Base-by-base conservation (phyloP, 2,329 filamentous ascomycete species). In the Talaromyces sp. region DNA sequence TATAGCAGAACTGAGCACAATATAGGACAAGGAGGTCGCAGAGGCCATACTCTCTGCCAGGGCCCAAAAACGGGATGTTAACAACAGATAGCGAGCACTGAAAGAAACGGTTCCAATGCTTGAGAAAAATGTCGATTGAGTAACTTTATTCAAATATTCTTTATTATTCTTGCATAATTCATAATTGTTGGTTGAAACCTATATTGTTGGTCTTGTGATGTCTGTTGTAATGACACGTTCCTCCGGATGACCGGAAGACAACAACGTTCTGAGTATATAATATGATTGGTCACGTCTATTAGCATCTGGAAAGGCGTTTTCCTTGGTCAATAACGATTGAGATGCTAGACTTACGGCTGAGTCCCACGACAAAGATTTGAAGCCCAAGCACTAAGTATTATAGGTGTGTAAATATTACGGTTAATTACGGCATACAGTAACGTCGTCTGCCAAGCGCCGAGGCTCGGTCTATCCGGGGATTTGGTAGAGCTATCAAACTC, bases 91-190 rank as follows among this genome's bases (percentile, higher is more conserved):
- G 11, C 50, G 24, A 17, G 56, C 60, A 41, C 52, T 63, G 52
- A 51, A 63, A 55, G 60, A 62, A 32, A 56, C 62, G 6, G 19
- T 57, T 38, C 31, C 55, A 29, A 62, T 57, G 59, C 59, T 61
- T 26, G 59, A 62, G 5, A 51, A 59, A 27, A 11, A 51, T 62
- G 58, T 38, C 12, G 32, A 38, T 38, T 38, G 17, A 38, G 32
- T 14, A 7, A n/a, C 17, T 2, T 2, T n/a, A 38, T 38, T 38
- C 12, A 38, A 35, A 35, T 8, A 7, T n/a, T 14, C 35, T 8
- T 38, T 38, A n/a, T 38, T 8, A 8, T n/a, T 6, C 1, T n/a
- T n/a, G 35, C 35, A 38, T 38, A n/a, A 8, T 38, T 38, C 35
- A 8, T 38, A 38, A n/a, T 1, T 14, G 17, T 38, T n/a, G 35